phyloP scores from a whole-genome alignment of 2,329 filamentous ascomycete genomes.

The Colletotrichum trifolii region DNA sequence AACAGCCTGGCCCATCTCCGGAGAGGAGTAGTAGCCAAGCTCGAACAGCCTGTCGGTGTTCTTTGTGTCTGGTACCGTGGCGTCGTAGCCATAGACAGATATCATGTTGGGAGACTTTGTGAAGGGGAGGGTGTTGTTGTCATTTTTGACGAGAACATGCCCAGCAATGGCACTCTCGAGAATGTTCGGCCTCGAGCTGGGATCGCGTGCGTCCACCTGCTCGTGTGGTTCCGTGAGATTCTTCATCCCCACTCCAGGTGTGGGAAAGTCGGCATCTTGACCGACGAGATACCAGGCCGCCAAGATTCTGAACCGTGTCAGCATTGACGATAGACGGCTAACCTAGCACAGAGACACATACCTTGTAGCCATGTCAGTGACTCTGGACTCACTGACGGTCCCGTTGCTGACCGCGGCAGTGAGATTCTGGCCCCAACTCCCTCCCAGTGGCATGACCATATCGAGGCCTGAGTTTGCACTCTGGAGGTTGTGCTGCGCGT shows the following conservation, averaged over 20 bases:
- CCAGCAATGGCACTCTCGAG: slow-evolving; percentile 67
- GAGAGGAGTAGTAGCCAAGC: slow-evolving; percentile 59
- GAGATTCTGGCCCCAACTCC: slow-evolving; percentile 64
- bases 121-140: slow-evolving; percentile 70
- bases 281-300: slow-evolving; percentile 69
- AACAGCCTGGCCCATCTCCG: slow-evolving; percentile 57
- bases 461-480: slow-evolving; percentile 75
- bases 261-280: slow-evolving; percentile 60
- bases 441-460: slow-evolving; percentile 72
- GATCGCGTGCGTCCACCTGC: slow-evolving; percentile 60
- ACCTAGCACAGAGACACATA: not conserved
- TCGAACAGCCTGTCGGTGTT: slow-evolving; percentile 58
- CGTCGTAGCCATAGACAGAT: slow-evolving; percentile 74
- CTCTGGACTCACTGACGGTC: slow-evolving; percentile 61
- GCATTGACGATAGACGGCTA: not conserved
- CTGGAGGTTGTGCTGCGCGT: slow-evolving; percentile 72
- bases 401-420: slow-evolving; percentile 69
- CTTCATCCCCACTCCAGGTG: slow-evolving; percentile 68
- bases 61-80: slow-evolving; percentile 59
- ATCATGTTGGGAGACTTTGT: slow-evolving; percentile 63
- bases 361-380: slow-evolving; percentile 71
- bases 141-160: slow-evolving; percentile 85
- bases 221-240: slow-evolving; percentile 63
- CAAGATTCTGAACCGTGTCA: slow-evolving; percentile 65
- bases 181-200: slow-evolving; percentile 55